These are phyloP conservation scores for Lycium barbarum DNA, from an alignment of 257 asterid species.

Conservation along the genomic window DNA sequence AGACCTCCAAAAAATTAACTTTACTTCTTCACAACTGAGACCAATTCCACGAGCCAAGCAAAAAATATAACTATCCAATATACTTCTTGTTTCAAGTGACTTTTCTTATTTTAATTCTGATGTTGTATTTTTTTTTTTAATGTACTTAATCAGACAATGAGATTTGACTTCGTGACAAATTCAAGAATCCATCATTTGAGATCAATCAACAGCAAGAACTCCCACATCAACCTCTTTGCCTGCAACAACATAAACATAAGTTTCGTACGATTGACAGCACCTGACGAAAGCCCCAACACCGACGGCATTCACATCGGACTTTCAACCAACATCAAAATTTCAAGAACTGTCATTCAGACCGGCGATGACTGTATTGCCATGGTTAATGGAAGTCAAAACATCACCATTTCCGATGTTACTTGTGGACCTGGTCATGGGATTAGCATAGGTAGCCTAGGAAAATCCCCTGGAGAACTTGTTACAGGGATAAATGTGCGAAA, in stretches of 20 bases:
- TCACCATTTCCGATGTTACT: constrained; percentile 44
- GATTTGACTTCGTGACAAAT: constrained; percentile 65
- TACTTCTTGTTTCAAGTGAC: too few species aligned
- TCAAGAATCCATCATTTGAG: constrained; percentile 50
- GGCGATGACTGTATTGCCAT: constrained; percentile 78
- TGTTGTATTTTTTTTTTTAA: background rate
- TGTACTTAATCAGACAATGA: constrained; percentile 50
- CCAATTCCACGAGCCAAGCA: too few species aligned
- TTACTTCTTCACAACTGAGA: too few species aligned
- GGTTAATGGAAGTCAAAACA: constrained; percentile 61
- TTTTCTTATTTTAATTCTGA: background rate
- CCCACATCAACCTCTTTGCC: constrained; percentile 65
- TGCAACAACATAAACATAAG: constrained; percentile 54
- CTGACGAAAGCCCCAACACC: constrained; percentile 70
- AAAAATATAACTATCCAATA: too few species aligned
- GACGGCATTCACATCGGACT: constrained; percentile 71
- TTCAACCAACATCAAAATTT: constrained; percentile 51
- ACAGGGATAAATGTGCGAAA: constrained; percentile 44
- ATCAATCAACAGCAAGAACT: constrained; percentile 74
- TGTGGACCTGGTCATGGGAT: constrained; percentile 91
- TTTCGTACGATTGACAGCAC: constrained; percentile 53
- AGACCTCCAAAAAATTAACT: too few species aligned
- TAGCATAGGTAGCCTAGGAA: constrained; percentile 75
- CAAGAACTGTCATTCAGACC: constrained; percentile 49
- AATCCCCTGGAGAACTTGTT: constrained; percentile 45